These are phyloP conservation scores for Phytopythium chamaehyphon DNA, from an alignment of 352 stramenopile species.

Conservation along the genomic window DNA sequence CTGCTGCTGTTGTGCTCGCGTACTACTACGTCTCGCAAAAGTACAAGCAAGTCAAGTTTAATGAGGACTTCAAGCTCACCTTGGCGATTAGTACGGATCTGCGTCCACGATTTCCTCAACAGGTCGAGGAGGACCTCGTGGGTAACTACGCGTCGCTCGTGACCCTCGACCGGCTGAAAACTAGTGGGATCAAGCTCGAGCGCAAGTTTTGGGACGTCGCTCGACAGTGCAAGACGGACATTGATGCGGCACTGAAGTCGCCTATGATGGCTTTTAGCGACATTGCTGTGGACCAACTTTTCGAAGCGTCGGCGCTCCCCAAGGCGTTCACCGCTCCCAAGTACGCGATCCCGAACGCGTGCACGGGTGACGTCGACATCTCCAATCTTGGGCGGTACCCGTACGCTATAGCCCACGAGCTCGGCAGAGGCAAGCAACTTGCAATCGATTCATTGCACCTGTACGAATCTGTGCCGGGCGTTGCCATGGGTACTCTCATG, in stretches of 20 bases:
- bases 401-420: constrained; percentile 9
- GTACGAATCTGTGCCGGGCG: constrained; percentile 45
- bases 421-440: constrained; percentile 16
- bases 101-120: constrained; percentile 10
- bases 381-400: constrained; percentile 29
- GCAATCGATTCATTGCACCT: constrained; percentile 37
- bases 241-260: constrained; percentile 13
- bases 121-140: constrained; percentile 18
- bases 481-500: constrained; percentile 41
- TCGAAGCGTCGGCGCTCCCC: constrained; percentile 9
- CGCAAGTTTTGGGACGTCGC: constrained; percentile 44
- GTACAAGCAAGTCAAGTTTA: constrained; percentile 8
- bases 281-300: constrained; percentile 25
- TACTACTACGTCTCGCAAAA: constrained; percentile 15
- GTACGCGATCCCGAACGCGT: constrained; percentile 18
- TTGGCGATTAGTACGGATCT: constrained; percentile 24
- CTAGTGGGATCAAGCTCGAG: constrained; percentile 13
- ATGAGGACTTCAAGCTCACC: constrained; percentile 15
- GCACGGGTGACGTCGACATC: constrained; percentile 25
- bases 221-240: constrained; percentile 22
- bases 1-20: constrained; percentile 18
- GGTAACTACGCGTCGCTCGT: constrained; percentile 24
- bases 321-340: constrained; percentile 12
- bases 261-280: constrained; percentile 14
- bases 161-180: constrained; percentile 16